These are phyloP conservation scores for Phaseolus lunatus DNA, from an alignment of 306 rosid species.

Conservation along the genomic window DNA sequence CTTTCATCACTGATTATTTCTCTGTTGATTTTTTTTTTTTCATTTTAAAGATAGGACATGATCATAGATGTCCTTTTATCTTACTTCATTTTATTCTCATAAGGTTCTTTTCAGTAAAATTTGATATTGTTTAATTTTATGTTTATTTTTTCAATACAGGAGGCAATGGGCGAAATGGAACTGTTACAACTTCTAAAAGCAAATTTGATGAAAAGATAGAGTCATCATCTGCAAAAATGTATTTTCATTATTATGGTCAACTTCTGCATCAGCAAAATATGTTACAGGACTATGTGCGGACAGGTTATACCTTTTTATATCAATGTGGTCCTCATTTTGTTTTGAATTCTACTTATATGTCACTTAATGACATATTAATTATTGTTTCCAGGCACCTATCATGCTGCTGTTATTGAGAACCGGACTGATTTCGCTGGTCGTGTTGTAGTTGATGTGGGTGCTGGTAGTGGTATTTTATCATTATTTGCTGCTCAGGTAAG, in stretches of 20 bases:
- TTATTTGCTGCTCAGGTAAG: conserved; percentile 98
- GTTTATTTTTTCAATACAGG: conserved; percentile 50
- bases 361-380: conserved; percentile 21
- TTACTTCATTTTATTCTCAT: conserved; percentile 17
- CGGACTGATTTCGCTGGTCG: conserved; percentile 85
- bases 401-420: conserved; percentile 92
- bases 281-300: conserved; percentile 97
- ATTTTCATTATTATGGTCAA: conserved; percentile 96
- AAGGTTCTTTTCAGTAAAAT: neutral
- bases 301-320: conserved; percentile 64
- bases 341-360: conserved; percentile 22
- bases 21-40: conserved; percentile 5
- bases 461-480: conserved; percentile 97
- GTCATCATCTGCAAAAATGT: conserved; percentile 93
- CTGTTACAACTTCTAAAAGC: conserved; percentile 60
- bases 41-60: neutral
- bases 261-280: conserved; percentile 93
- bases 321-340: conserved; percentile 2
- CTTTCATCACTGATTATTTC: neutral
- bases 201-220: conserved; percentile 95
- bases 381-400: conserved; percentile 74
- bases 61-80: conserved; percentile 6
- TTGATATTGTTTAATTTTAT: conserved; percentile 1
- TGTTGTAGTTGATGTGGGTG: conserved; percentile 97
- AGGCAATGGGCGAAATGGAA: conserved; percentile 66